Base-by-base conservation (phyloP, 1,284 basidiomycete genomes). In the Cutaneotrichosporon cavernicola region DNA sequence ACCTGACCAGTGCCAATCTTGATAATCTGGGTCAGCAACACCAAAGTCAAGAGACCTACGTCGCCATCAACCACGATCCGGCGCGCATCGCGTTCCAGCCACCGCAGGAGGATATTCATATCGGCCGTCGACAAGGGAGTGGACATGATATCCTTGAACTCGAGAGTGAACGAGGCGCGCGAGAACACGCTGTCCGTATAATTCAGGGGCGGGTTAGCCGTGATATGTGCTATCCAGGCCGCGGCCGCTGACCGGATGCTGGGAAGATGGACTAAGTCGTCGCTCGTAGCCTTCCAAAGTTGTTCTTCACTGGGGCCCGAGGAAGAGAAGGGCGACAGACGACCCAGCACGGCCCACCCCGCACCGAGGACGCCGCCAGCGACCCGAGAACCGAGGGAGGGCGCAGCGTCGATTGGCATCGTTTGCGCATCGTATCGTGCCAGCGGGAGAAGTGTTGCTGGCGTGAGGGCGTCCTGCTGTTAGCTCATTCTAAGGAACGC, bases 311-410 rank as follows among this genome's bases (percentile, higher is more conserved):
- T 51, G 34, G 56, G 61, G 85, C 79, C 43, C 64, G 63, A 31
- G 76, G 78, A 34, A 86, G 86, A 31, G 76, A 79, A 34, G 86
- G 86, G 46, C 88, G 86, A 40, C 86, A 84, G 53, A 18, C 62
- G 60, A 14, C 47, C 50, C 16, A 69, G 83, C 2, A 88, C 88
- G 90, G 91, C 94, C 88, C 89, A 92, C 1, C 94, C 81, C 0
- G 92, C 91, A 22, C 87, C 90, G 5, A 93, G 82, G 9, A 91
- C 90, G 6, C 26, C 57, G 18, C 87, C 90, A 5, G 93, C 83
- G 13, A 92, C 82, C 60, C 86, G 88, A 4, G 88, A 85, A 0
- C 86, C 88, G 56, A 92, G 83, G 81, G 85, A 90, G 4, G 87
- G 85, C 0, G 87, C 80, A 62, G 89, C 85, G 68, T 90, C 87